These are phyloP conservation scores for Cyclostephanos tholiformis DNA, from an alignment of 108 stramenopile species.

Conservation along the genomic window DNA sequence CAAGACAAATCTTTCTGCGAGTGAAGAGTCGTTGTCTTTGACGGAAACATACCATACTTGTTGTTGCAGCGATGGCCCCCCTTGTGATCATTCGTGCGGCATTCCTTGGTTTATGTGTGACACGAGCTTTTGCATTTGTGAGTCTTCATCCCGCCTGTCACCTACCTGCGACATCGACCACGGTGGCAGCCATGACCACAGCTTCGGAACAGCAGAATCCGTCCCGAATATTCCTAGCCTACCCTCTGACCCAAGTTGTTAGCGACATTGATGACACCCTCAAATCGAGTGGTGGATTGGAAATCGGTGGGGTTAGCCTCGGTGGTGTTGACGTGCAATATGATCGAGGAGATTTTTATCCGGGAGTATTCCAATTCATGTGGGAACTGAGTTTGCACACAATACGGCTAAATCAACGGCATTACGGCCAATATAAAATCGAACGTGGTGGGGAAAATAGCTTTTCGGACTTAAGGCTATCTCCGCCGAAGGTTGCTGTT, in stretches of 20 bases:
- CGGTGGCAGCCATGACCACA: background rate
- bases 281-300: conserved; percentile 89
- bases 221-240: conserved; percentile 16
- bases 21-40: too few species aligned
- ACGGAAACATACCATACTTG: background rate
- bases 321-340: conserved; percentile 95
- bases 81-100: background rate
- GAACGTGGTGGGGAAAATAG: conserved; percentile 13
- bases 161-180: background rate
- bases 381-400: conserved; percentile 77
- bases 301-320: conserved; percentile 82
- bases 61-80: background rate
- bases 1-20: too few species aligned
- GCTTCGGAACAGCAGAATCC: background rate
- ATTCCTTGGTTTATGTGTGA: background rate
- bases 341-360: conserved; percentile 91
- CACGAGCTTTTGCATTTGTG: background rate
- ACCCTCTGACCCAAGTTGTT: conserved; percentile 48
- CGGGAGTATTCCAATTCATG: conserved; percentile 94
- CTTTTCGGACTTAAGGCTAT: conserved; percentile 1
- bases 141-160: background rate
- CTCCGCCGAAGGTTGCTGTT: conserved; percentile 91
- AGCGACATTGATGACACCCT: conserved; percentile 95
- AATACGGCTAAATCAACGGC: conserved; percentile 40
- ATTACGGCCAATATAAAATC: conserved; percentile 27